Evolutionary conservation across 2,329 filamentous ascomycete genomes (phyloP).

Genomic region (Aureobasidium lini): DNA sequence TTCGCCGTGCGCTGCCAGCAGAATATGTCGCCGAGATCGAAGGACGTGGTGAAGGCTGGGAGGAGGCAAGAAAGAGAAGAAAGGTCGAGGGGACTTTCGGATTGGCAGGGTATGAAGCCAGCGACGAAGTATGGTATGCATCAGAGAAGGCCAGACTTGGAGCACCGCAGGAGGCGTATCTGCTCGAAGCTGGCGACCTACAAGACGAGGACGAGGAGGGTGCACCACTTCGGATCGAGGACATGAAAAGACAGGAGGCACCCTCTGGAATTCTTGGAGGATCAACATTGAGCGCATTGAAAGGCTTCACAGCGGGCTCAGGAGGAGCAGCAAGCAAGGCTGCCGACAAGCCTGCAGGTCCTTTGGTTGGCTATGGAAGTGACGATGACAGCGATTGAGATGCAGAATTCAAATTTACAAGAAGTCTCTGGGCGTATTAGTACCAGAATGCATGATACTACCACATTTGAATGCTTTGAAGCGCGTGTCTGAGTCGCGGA

Average conservation of each 20-base stretch:
- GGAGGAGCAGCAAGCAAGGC: constrained; percentile 42
- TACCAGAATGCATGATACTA: not conserved
- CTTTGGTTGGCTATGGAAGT: constrained; percentile 82
- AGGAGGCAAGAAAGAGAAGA: constrained; percentile 69
- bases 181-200: constrained; percentile 53
- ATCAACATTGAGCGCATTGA: constrained; percentile 73
- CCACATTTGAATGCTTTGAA: not conserved
- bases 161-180: constrained; percentile 53
- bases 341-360: constrained; percentile 53
- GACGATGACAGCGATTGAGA: constrained; percentile 66
- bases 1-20: constrained; percentile 76
- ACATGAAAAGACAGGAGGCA: constrained; percentile 34
- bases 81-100: constrained; percentile 87
- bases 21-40: constrained; percentile 93
- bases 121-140: constrained; percentile 89
- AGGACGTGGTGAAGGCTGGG: constrained; percentile 52
- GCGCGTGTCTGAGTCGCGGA: not conserved
- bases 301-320: constrained; percentile 42
- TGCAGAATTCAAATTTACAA: no score
- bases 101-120: constrained; percentile 83
- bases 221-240: constrained; percentile 37
- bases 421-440: not conserved
- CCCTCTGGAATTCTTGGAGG: constrained; percentile 67
- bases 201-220: constrained; percentile 34
- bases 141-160: constrained; percentile 63